Percentiles rank a stretch among this genome's conserved stretches.
These are phyloP conservation scores for Ustilago vetiveriae DNA, from an alignment of 1,284 basidiomycete species.

Conservation along the genomic window DNA sequence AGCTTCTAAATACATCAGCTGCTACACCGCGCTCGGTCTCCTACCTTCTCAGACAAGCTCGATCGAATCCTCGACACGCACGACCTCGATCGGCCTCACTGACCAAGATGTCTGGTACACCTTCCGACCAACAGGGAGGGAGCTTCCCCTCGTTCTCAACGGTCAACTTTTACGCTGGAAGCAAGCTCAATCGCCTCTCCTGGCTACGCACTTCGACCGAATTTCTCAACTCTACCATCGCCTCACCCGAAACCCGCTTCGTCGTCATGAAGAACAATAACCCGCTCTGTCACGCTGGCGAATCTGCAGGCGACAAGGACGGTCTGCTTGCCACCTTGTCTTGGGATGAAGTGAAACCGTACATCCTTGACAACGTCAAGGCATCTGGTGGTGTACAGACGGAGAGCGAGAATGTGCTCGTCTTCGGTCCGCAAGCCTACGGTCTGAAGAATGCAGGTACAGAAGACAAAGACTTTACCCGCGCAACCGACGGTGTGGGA, in stretches of 20 bases:
- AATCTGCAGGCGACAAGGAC: conserved; percentile 11
- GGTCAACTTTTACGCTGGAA: conserved; percentile 63
- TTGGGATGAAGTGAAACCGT: conserved; percentile 62
- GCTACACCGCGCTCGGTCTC: neutral
- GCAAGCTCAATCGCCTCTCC: conserved; percentile 61
- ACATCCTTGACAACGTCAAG: conserved; percentile 44
- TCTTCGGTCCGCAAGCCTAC: conserved; percentile 59
- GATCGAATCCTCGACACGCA: neutral
- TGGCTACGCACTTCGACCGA: conserved; percentile 62
- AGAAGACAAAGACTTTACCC: conserved; percentile 33
- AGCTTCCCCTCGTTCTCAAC: conserved; percentile 39
- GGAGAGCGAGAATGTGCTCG: conserved; percentile 7
- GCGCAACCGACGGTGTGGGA: conserved; percentile 49
- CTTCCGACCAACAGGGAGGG: conserved; percentile 2
- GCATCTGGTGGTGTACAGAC: conserved; percentile 24
- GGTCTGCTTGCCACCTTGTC: conserved; percentile 54
- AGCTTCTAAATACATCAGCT: neutral
- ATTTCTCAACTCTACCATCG: conserved; percentile 66
- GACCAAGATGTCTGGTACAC: conserved; percentile 12
- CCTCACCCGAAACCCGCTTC: conserved; percentile 59
- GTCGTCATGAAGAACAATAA: conserved; percentile 63
- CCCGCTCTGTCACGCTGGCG: conserved; percentile 58
- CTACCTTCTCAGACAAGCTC: neutral
- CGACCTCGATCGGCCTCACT: neutral
- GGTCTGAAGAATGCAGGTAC: conserved; percentile 20